phyloP scores from a whole-genome alignment of 768 basidiomycete species.

The Cystobasidium ongulense region DNA sequence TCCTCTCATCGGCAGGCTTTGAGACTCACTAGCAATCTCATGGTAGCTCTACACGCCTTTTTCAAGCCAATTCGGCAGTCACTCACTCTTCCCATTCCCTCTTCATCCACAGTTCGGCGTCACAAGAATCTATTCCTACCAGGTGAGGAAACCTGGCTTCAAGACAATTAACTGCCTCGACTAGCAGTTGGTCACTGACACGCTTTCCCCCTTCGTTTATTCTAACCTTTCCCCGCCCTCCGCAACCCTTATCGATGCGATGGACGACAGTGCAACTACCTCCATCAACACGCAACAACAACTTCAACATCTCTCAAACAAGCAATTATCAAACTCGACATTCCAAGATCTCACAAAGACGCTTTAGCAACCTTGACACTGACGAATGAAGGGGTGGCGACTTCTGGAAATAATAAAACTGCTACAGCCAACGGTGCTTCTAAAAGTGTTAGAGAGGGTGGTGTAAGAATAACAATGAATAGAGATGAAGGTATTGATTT shows the following conservation, averaged over 20 bases:
- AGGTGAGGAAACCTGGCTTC: not conserved
- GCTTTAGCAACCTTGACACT: not conserved
- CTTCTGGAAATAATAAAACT: not conserved
- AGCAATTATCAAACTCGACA: slow-evolving; percentile 3
- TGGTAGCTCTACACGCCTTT: not conserved
- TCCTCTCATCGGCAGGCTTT: not conserved
- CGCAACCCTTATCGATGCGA: not conserved
- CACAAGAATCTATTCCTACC: slow-evolving; percentile 19
- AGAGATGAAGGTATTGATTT: not conserved
- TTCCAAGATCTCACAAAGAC: not conserved
- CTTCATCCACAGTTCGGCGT: slow-evolving; percentile 22
- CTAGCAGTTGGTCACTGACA: not conserved
- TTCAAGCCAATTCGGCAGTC: not conserved
- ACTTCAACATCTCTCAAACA: slow-evolving; percentile 12
- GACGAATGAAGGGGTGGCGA: not conserved
- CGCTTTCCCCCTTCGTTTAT: not conserved
- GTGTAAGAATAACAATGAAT: not conserved
- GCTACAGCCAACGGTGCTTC: not conserved
- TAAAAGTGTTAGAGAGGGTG: not conserved
- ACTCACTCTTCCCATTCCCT: not conserved
- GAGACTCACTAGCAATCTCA: slow-evolving; percentile 27
- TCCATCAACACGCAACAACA: slow-evolving; percentile 23
- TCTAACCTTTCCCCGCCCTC: not conserved
- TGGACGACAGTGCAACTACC: not conserved
- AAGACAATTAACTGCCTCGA: not conserved